phyloP scores from a whole-genome alignment of 805 yeast genomes.

The Lachancea meyersii region DNA sequence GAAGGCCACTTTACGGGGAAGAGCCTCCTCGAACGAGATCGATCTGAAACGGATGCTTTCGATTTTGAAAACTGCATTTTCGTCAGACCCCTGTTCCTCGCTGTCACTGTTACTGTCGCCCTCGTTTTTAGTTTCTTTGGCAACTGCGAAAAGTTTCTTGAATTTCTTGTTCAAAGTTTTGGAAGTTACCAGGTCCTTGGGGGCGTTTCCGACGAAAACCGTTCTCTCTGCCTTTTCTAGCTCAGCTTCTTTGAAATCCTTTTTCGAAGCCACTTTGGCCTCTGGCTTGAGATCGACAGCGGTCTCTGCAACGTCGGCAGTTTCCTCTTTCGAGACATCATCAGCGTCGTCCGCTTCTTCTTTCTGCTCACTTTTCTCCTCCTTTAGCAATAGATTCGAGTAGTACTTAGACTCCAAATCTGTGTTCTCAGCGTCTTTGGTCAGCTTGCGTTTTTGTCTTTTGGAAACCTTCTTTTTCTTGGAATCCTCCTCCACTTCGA shows the following conservation, averaged over 20 bases:
- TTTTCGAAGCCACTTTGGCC: constrained; percentile 38
- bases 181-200: constrained; percentile 55
- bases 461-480: constrained; percentile 26
- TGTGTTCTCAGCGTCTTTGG: constrained; percentile 36
- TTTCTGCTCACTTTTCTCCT: constrained; percentile 12
- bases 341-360: background rate
- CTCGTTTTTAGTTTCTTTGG: background rate
- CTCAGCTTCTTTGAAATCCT: constrained; percentile 65
- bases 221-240: constrained; percentile 78
- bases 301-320: constrained; percentile 4
- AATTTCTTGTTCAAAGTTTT: constrained; percentile 57
- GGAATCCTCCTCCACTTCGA: constrained; percentile 12
- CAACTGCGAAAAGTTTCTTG: constrained; percentile 48
- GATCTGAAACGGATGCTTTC: constrained; percentile 87
- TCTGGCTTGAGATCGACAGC: constrained; percentile 3
- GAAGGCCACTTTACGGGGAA: constrained; percentile 90
- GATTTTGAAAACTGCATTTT: constrained; percentile 36
- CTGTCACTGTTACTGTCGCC: constrained; percentile 3
- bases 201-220: constrained; percentile 81
- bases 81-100: constrained; percentile 10
- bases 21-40: constrained; percentile 76
- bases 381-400: constrained; percentile 40
- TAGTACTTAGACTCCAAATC: constrained; percentile 53
- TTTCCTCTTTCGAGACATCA: constrained; percentile 11
- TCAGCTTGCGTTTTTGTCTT: constrained; percentile 12